Conservation (phyloP, 108 stramenopile genomes). For the Nitzschia inconspicua region DNA sequence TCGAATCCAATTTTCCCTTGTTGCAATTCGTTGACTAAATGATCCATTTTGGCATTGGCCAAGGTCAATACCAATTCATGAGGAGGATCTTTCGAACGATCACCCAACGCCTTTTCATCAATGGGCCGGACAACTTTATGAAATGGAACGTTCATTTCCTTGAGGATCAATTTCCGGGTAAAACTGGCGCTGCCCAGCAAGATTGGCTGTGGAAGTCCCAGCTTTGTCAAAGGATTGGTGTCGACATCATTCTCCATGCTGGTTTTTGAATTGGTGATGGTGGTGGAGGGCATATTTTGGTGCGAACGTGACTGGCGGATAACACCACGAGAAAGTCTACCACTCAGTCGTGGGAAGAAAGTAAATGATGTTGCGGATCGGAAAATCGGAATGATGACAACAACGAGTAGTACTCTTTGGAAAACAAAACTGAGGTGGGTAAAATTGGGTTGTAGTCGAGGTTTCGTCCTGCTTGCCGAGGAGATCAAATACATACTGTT, state of each 20-base stretch:
- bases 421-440: no score
- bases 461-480: no score
- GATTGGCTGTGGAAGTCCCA: slow-evolving; percentile 56
- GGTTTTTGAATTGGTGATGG: neutral
- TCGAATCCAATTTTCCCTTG: slow-evolving; percentile 24
- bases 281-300: neutral
- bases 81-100: slow-evolving; percentile 44
- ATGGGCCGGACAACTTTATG: slow-evolving; percentile 65
- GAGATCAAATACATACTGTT: no score
- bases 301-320: no score
- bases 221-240: slow-evolving; percentile 17
- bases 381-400: no score
- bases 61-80: slow-evolving; percentile 51
- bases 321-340: no score
- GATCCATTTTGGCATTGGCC: slow-evolving; percentile 75
- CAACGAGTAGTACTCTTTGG: no score
- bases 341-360: no score
- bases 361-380: no score
- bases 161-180: slow-evolving; percentile 76
- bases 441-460: no score
- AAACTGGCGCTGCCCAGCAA: slow-evolving; percentile 75
- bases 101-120: slow-evolving; percentile 73
- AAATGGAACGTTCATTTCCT: slow-evolving; percentile 75
- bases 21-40: slow-evolving; percentile 50
- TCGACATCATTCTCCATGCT: neutral